phyloP scores from a whole-genome alignment of 2,329 filamentous ascomycete genomes.

The Fusarium sp. region DNA sequence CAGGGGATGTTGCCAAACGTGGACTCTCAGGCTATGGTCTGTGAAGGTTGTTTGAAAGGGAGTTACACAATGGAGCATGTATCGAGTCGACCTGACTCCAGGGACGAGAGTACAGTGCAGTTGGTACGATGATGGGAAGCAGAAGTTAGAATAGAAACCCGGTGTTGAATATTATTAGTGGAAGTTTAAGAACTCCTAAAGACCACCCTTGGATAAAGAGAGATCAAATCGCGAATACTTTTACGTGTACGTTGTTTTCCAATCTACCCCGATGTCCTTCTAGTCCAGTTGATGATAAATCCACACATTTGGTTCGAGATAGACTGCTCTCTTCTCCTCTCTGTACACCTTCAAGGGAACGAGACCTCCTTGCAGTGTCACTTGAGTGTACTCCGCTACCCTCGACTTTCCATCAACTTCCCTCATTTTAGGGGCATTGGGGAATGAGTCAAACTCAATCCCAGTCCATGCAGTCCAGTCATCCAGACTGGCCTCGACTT shows the following conservation, averaged over 20 bases:
- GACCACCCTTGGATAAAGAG: background rate
- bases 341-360: background rate
- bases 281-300: background rate
- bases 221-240: background rate
- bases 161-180: background rate
- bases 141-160: background rate
- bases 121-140: background rate
- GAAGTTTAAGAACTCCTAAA: background rate
- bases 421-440: background rate
- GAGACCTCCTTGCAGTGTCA: background rate
- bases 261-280: background rate
- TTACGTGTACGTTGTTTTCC: background rate
- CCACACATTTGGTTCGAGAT: background rate
- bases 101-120: background rate
- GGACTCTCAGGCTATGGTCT: background rate
- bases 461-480: background rate
- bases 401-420: background rate
- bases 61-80: background rate
- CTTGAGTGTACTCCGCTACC: background rate
- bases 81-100: background rate
- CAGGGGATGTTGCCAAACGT: slow-evolving; percentile 8
- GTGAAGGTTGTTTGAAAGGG: slow-evolving; percentile 5
- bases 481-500: background rate
- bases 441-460: background rate
- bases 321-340: background rate